Conservation (phyloP, 1,284 basidiomycete species). For the Tausonia pullulans region DNA sequence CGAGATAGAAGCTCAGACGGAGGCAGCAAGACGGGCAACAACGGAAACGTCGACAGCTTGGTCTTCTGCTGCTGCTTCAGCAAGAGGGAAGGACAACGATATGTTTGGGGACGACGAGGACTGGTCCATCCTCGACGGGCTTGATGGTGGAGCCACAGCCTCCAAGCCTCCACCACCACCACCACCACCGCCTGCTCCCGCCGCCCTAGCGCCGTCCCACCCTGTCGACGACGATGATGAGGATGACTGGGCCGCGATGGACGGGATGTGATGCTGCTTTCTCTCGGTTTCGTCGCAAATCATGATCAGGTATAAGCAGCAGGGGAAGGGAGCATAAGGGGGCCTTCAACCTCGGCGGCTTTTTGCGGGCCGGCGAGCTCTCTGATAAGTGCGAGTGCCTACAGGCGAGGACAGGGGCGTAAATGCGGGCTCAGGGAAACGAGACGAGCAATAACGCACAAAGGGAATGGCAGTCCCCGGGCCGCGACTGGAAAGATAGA, state of each 20-base stretch:
- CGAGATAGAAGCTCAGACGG: conserved; percentile 14
- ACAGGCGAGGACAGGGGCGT: neutral
- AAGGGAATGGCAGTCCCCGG: conserved; percentile 4
- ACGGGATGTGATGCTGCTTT: neutral
- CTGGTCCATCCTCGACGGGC: conserved; percentile 8
- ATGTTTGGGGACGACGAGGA: conserved; percentile 29
- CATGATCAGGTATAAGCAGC: neutral
- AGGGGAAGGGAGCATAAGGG: conserved; percentile 3
- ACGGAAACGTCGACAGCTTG: conserved; percentile 3
- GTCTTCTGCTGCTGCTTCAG: neutral
- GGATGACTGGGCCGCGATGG: neutral
- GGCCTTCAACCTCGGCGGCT: conserved; percentile 1
- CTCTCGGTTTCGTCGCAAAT: neutral
- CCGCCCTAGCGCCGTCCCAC: neutral
- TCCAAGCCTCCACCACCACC: neutral
- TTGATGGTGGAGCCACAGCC: neutral
- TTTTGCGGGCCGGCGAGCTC: neutral
- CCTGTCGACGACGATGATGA: neutral
- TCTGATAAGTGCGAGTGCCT: conserved; percentile 6
- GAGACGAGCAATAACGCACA: neutral
- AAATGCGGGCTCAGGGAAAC: too few relatives aligned
- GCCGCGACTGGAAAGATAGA: neutral
- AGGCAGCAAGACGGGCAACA: neutral
- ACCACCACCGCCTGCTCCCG: neutral
- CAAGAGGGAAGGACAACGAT: neutral